Conservation (phyloP, 257 asterid species). For the Mentha longifolia region DNA sequence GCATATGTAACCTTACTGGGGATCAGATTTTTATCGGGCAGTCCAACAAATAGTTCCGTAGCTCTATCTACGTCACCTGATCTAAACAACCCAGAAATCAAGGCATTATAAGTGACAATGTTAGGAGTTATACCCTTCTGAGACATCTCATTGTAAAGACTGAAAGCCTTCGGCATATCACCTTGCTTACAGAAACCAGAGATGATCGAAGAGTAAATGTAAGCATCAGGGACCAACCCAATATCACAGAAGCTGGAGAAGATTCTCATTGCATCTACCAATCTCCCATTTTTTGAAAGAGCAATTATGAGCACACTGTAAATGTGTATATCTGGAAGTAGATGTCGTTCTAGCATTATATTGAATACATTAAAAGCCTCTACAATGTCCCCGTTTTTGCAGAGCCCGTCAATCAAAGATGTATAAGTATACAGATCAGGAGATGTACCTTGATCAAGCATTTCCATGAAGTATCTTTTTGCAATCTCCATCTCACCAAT, state of each 20-base stretch:
- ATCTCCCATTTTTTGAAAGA: slow-evolving; percentile 66
- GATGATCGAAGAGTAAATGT: slow-evolving; percentile 72
- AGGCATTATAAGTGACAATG: slow-evolving; percentile 78
- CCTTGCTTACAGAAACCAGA: slow-evolving; percentile 81
- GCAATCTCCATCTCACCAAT: slow-evolving; percentile 67
- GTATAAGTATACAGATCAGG: slow-evolving; percentile 66
- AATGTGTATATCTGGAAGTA: slow-evolving; percentile 65
- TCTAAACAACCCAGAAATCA: slow-evolving; percentile 74
- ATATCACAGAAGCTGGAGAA: slow-evolving; percentile 59
- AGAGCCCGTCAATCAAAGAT: slow-evolving; percentile 66
- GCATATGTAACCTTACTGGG: slow-evolving; percentile 78
- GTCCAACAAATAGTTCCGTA: slow-evolving; percentile 61
- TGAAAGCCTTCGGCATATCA: slow-evolving; percentile 64
- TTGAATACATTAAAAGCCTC: slow-evolving; percentile 65
- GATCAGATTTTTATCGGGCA: slow-evolving; percentile 55
- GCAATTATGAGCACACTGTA: slow-evolving; percentile 71
- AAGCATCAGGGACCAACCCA: slow-evolving; percentile 74
- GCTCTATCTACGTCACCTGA: slow-evolving; percentile 67
- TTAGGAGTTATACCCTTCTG: slow-evolving; percentile 67
- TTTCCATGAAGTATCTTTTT: slow-evolving; percentile 65
- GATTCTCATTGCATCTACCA: slow-evolving; percentile 69
- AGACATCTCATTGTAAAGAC: slow-evolving; percentile 69
- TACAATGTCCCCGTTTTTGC: slow-evolving; percentile 59
- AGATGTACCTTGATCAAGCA: slow-evolving; percentile 67
- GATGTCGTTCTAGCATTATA: slow-evolving; percentile 50